Evolutionary conservation across 768 basidiomycete genomes (phyloP).

Genomic region (Rickenella mellea): DNA sequence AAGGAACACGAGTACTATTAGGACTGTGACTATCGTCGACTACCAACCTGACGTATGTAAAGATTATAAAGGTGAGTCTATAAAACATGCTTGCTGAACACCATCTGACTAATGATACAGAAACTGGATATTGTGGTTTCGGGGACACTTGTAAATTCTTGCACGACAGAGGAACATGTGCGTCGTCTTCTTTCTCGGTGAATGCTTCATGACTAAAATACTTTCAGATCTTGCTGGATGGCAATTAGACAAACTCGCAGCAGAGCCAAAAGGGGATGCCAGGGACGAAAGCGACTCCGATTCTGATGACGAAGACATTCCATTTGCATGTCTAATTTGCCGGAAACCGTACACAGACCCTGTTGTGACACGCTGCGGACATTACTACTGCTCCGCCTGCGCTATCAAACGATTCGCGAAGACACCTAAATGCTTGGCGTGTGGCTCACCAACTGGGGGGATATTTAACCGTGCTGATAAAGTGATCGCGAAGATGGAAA

Average conservation of each 20-base stretch:
- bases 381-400: slow-evolving; percentile 93
- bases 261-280: slow-evolving; percentile 53
- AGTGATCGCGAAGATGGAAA: slow-evolving; percentile 79
- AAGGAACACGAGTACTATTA: slow-evolving; percentile 68
- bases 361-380: slow-evolving; percentile 90
- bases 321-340: slow-evolving; percentile 98
- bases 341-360: slow-evolving; percentile 92
- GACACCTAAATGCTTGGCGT: slow-evolving; percentile 93
- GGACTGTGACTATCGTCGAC: slow-evolving; percentile 91
- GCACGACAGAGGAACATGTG: slow-evolving; percentile 93
- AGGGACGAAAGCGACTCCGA: slow-evolving; percentile 62
- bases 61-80: slow-evolving; percentile 87
- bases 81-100: slow-evolving; percentile 3
- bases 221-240: slow-evolving; percentile 85
- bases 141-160: slow-evolving; percentile 99
- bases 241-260: slow-evolving; percentile 94
- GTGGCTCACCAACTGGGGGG: slow-evolving; percentile 85
- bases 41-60: slow-evolving; percentile 99
- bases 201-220: neutral
- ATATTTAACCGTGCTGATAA: slow-evolving; percentile 96
- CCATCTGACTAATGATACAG: slow-evolving; percentile 29
- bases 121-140: slow-evolving; percentile 98
- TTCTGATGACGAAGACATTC: slow-evolving; percentile 79
- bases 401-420: slow-evolving; percentile 92
- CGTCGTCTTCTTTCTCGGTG: slow-evolving; percentile 22